Evolutionary conservation across 176 grass and related monocot species (phyloP).

Genomic region (Cenchrus americanus): DNA sequence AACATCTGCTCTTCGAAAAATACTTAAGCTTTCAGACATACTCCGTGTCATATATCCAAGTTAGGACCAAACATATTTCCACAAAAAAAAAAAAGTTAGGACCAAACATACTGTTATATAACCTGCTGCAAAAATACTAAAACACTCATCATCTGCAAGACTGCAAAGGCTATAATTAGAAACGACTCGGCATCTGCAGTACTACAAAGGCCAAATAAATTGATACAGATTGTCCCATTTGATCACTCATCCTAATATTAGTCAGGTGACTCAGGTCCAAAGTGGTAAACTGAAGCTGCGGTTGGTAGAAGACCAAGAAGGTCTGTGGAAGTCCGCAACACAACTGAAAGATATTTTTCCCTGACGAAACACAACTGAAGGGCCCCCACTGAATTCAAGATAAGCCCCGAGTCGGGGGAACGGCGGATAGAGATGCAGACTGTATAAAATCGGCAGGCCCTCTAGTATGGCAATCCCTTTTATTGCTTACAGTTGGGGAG

Average conservation of each 20-base stretch:
- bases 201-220: slow-evolving; percentile 12
- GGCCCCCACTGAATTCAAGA: slow-evolving; percentile 9
- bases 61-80: not conserved
- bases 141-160: too few species aligned
- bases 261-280: not conserved
- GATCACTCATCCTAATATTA: not conserved
- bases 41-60: not conserved
- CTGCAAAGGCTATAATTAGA: slow-evolving; percentile 5
- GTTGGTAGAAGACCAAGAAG: not conserved
- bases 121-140: not conserved
- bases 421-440: not conserved
- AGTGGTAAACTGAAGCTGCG: not conserved
- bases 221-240: not conserved
- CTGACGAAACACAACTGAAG: not conserved
- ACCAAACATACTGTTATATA: not conserved
- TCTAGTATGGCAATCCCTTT: slow-evolving; percentile 14
- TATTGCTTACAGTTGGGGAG: slow-evolving; percentile 23
- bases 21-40: not conserved
- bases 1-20: not conserved
- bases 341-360: not conserved
- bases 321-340: not conserved
- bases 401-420: not conserved
- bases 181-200: not conserved
- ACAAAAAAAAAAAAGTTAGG: too few species aligned
- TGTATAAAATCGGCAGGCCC: not conserved